phyloP scores from a whole-genome alignment of 768 basidiomycete species.

The Phaeotremella skinneri region DNA sequence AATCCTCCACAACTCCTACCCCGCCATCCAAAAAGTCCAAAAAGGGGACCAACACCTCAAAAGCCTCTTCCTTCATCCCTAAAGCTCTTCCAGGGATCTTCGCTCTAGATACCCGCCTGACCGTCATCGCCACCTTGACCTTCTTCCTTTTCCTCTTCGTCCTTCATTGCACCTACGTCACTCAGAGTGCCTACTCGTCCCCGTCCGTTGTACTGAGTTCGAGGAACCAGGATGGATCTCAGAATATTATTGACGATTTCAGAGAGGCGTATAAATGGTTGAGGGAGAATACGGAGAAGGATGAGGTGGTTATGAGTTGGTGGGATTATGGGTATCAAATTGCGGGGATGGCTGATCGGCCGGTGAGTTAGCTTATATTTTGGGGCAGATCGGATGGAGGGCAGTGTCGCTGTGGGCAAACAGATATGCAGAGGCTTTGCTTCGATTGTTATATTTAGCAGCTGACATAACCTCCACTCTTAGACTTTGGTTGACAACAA shows the following conservation, averaged over 20 bases:
- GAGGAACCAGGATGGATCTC: constrained; percentile 71
- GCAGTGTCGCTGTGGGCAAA: too few relatives aligned
- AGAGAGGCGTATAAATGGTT: constrained; percentile 99
- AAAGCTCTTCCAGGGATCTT: constrained; percentile 62
- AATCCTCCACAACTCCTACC: constrained; percentile 36
- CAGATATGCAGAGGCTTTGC: too few relatives aligned
- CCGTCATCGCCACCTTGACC: constrained; percentile 70
- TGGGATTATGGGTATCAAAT: constrained; percentile 99
- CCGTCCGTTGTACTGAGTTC: constrained; percentile 94
- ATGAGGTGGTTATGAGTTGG: constrained; percentile 97
- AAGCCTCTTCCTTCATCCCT: constrained; percentile 52
- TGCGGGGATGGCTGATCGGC: constrained; percentile 95
- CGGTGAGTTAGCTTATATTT: constrained; percentile 41
- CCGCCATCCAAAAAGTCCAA: constrained; percentile 62
- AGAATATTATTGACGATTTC: constrained; percentile 98
- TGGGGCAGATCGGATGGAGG: not conserved
- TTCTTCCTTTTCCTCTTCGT: constrained; percentile 86
- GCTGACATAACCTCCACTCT: not conserved
- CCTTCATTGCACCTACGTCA: constrained; percentile 95
- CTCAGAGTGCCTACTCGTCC: constrained; percentile 90
- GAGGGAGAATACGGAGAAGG: constrained; percentile 86
- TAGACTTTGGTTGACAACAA: constrained; percentile 93
- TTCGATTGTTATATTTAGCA: too few relatives aligned
- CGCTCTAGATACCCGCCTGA: constrained; percentile 76
- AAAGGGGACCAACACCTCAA: constrained; percentile 47